Base-by-base conservation (phyloP, 495 filamentous ascomycete genomes). In the Cenococcum geophilum region DNA sequence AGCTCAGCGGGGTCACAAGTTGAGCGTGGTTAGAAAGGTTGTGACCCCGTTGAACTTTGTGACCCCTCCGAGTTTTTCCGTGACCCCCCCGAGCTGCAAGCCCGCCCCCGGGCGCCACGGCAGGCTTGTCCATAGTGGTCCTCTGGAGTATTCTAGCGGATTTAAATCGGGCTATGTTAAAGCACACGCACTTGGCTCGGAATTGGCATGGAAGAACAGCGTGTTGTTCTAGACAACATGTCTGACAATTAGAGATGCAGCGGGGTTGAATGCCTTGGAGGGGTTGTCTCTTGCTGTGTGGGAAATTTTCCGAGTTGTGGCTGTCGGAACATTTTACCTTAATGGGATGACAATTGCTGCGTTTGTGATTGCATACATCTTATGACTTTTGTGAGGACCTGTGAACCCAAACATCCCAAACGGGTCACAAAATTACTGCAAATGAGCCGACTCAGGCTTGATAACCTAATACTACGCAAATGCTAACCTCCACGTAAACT, bases 191-290 rank as follows among this genome's bases (percentile, higher is more conserved):
- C 18, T 18, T 45, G 12, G 40, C 40, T 45, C 40, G 40, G 40
- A 32, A 32, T 32, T 32, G 27, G 27, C 27, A 32, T 32, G 27
- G 27, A 32, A 32, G 27, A 32, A 32, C 6, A 32, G 27, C 27
- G 27, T 6, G 27, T 32, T 45, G 40, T 16, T 45, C 40, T 45
- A 45, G 40, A 45, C 40, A 18, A 18, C 18, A 10, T 45, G 12
- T 45, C 40, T 45, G 40, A 45, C 40, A 45, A 45, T 45, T 45
- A 18, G 14, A 45, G 40, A 45, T 45, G 40, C 27, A 32, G 40
- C 40, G 40, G 40, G 40, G 40, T 45, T 18, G 18, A 45, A 45
- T 45, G 40, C 40, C 40, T 45, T 45, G 40, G 40, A 45, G 40
- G 40, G 40, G 40, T 18, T 4, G 11, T 45, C 11, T 45, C 11